Conservation (phyloP, 768 basidiomycete genomes). For the Hortiboletus campestris region DNA sequence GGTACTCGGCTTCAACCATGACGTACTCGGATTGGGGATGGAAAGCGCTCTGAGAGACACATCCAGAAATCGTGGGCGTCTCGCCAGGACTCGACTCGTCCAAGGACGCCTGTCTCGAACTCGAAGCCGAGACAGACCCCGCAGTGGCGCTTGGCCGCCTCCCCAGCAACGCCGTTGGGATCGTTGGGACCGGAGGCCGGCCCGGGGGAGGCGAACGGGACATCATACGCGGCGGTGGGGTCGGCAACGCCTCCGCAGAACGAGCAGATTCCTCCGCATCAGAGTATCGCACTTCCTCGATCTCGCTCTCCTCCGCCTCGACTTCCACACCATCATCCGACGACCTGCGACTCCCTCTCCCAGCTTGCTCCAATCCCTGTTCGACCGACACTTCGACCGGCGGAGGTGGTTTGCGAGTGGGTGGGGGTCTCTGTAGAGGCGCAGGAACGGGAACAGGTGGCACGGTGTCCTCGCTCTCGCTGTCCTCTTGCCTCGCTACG, state of each 20-base stretch:
- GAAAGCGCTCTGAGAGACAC: neutral
- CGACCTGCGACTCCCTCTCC: slow-evolving; percentile 41
- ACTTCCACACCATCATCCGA: slow-evolving; percentile 64
- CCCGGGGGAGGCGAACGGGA: slow-evolving; percentile 33
- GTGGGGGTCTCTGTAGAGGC: slow-evolving; percentile 30
- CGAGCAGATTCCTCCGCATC: slow-evolving; percentile 38
- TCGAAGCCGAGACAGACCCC: slow-evolving; percentile 27
- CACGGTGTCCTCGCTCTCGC: slow-evolving; percentile 26
- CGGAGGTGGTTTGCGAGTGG: slow-evolving; percentile 33
- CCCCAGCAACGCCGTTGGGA: slow-evolving; percentile 30
- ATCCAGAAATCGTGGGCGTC: slow-evolving; percentile 2
- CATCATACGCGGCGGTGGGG: slow-evolving; percentile 46
- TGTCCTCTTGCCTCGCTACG: slow-evolving; percentile 25
- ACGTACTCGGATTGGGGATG: slow-evolving; percentile 52
- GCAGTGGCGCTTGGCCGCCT: slow-evolving; percentile 40
- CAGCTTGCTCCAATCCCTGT: slow-evolving; percentile 29
- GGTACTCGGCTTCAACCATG: slow-evolving; percentile 50
- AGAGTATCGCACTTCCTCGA: slow-evolving; percentile 62
- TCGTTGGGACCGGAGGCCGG: slow-evolving; percentile 38
- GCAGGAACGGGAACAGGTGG: slow-evolving; percentile 33
- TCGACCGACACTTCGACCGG: slow-evolving; percentile 8
- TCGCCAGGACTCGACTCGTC: slow-evolving; percentile 23
- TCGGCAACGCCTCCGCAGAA: slow-evolving; percentile 36
- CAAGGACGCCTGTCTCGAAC: slow-evolving; percentile 40
- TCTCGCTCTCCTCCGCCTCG: slow-evolving; percentile 71